Conservation (phyloP, 73 alveolate species). For the Tetrahymena thermophila region DNA sequence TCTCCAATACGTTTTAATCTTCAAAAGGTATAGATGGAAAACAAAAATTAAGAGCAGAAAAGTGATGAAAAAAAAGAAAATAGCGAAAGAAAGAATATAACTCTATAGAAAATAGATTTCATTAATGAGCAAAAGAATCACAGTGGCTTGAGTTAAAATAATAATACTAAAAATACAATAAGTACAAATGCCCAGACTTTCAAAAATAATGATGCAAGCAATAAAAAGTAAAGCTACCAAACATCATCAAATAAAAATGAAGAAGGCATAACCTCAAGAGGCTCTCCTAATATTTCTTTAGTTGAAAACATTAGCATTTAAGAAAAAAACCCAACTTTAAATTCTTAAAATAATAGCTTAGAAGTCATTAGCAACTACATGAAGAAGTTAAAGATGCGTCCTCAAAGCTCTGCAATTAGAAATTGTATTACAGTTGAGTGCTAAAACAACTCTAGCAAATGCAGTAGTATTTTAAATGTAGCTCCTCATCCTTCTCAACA, state of each 20-base stretch:
- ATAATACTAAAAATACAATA: neutral
- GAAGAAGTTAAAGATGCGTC: neutral
- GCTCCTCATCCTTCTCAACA: neutral
- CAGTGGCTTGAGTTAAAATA: neutral
- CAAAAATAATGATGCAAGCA: neutral
- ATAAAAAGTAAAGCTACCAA: neutral
- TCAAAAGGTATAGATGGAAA: neutral
- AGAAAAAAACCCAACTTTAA: neutral
- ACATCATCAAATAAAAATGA: neutral
- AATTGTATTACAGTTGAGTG: neutral
- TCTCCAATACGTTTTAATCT: neutral
- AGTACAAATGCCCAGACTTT: neutral
- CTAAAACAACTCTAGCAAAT: neutral
- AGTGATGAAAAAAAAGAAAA: neutral
- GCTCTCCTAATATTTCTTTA: neutral
- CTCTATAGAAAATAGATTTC: neutral
- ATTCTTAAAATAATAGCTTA: neutral
- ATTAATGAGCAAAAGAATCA: neutral
- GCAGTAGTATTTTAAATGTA: neutral
- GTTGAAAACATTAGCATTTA: neutral
- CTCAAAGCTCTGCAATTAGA: neutral
- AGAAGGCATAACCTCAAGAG: neutral
- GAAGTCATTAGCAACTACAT: neutral
- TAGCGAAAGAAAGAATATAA: neutral
- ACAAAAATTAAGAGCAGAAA: neutral